Evolutionary conservation across 2,329 filamentous ascomycete genomes (phyloP), one percentile per base, ranked within the genome.

Genomic region (Colletotrichum liriopes): DNA sequence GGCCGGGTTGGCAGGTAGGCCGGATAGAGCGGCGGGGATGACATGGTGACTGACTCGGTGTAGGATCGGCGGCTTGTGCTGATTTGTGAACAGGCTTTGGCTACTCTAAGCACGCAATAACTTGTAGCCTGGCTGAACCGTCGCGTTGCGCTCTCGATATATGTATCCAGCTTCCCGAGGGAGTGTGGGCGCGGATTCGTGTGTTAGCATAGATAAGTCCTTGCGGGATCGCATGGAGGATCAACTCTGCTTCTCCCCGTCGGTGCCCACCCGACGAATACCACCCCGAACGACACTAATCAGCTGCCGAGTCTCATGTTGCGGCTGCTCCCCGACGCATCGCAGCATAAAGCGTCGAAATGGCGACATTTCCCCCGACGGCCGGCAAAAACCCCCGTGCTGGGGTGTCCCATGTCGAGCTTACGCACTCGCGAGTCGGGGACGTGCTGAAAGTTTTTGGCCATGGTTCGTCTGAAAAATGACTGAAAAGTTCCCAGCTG

Each of bases 1-100:
- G 78, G 76, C 59, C 80, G 75, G 37, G 78, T 81, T 35, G 80
- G 80, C 11, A 81, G 74, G 54, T 81, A 81, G 8, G 76, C 75
- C 49, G 80, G 78, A 68, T 81, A 81, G 8, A 81, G 55, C 7
- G 80, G 80, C 14, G 74, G 72, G 1, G 79, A 75, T 68, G 77
- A 39, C 76, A 78, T 77, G 58, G 23, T 66, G 71, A 37, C 52
- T 64, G 63, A 47, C 52, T 64, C 37, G 49, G n/a, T 9, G 16
- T 5, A n/a, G 14, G 55, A 23, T 18, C 16, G 14, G n/a, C 18
- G 20, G 11, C 9, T 23, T 12, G 20, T 23, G n/a, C 18, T 47
- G 45, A 9, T 47, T 47, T 47, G 20, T 47, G 45, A 47, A 23
- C n/a, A 23, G 3, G 41, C 41, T 16, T 16, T 18, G 41, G 45